Conservation (phyloP, 371 early-diverging fungal genomes). For the Haplosporangium sp. region DNA sequence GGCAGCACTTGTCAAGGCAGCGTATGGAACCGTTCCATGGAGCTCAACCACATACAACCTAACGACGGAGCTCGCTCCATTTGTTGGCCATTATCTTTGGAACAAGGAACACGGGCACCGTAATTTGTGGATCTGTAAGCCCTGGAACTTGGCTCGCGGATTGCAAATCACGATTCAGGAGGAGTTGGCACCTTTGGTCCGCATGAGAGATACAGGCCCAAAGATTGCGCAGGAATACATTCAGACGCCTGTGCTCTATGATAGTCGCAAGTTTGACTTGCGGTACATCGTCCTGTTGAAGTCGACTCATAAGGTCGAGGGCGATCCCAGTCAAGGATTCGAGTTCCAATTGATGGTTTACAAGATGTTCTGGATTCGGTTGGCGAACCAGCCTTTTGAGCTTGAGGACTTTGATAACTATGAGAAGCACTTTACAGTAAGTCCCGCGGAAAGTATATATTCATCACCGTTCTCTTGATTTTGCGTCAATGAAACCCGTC, state of each 20-base stretch:
- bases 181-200: conserved; percentile 61
- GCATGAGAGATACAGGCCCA: conserved; percentile 64
- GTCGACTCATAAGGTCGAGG: conserved; percentile 48
- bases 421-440: conserved; percentile 68
- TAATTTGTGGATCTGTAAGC: conserved; percentile 69
- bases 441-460: background rate
- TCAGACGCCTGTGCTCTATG: conserved; percentile 66
- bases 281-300: conserved; percentile 67
- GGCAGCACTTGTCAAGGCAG: conserved; percentile 62
- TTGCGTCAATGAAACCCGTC: background rate
- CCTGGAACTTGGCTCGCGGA: conserved; percentile 68
- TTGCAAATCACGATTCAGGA: conserved; percentile 60
- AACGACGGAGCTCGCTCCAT: conserved; percentile 58
- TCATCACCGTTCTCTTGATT: background rate
- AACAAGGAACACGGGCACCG: conserved; percentile 53
- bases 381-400: conserved; percentile 62
- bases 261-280: conserved; percentile 70
- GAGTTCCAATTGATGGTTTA: conserved; percentile 62
- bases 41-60: conserved; percentile 63
- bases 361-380: conserved; percentile 72
- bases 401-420: conserved; percentile 64
- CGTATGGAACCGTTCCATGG: conserved; percentile 65
- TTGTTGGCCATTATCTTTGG: conserved; percentile 63
- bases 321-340: conserved; percentile 45
- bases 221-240: conserved; percentile 66